Percentiles rank a stretch among this genome's conserved stretches.
Evolutionary conservation across 768 basidiomycete genomes (phyloP).

Genomic region (Lactifluus piperatus): DNA sequence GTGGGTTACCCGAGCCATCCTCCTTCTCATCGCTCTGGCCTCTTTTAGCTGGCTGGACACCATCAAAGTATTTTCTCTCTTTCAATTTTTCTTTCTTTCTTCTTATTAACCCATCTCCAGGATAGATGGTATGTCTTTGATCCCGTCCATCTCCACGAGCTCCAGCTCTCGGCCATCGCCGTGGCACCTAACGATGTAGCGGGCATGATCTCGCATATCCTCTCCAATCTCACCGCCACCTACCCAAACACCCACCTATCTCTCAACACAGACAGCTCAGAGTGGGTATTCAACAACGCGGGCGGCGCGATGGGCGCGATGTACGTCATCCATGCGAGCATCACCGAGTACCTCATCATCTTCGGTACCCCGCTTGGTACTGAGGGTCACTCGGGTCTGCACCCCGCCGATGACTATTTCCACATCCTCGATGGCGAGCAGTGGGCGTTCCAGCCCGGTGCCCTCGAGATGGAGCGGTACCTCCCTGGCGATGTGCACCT

Average conservation of each 20-base stretch:
- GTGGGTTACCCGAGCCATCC: constrained; percentile 3
- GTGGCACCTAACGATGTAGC: constrained; percentile 53
- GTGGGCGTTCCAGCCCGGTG: constrained; percentile 83
- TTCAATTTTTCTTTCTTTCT: too few species aligned
- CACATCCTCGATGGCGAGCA: constrained; percentile 91
- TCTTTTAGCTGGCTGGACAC: constrained; percentile 16
- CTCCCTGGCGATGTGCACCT: constrained; percentile 77
- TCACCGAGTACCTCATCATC: constrained; percentile 95
- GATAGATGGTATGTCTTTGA: constrained; percentile 84
- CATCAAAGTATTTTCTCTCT: constrained; percentile 9
- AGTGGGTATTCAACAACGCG: constrained; percentile 97
- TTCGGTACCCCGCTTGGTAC: constrained; percentile 96
- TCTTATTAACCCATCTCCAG: constrained; percentile 30
- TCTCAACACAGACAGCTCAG: constrained; percentile 46
- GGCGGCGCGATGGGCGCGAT: constrained; percentile 98
- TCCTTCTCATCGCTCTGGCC: constrained; percentile 2
- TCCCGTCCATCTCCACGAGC: constrained; percentile 57
- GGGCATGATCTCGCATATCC: constrained; percentile 74
- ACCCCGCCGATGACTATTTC: constrained; percentile 98
- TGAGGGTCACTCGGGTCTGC: constrained; percentile 90
- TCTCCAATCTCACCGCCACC: constrained; percentile 65
- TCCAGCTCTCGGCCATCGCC: constrained; percentile 67
- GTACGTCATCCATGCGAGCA: constrained; percentile 94
- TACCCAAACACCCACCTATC: constrained; percentile 55
- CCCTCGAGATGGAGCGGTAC: constrained; percentile 80